A percentile compares a stretch with the other conserved stretches of the same genome.
These are phyloP conservation scores for Heterobasidion irregulare DNA, from an alignment of 1,284 basidiomycete genomes.

Conservation along the genomic window DNA sequence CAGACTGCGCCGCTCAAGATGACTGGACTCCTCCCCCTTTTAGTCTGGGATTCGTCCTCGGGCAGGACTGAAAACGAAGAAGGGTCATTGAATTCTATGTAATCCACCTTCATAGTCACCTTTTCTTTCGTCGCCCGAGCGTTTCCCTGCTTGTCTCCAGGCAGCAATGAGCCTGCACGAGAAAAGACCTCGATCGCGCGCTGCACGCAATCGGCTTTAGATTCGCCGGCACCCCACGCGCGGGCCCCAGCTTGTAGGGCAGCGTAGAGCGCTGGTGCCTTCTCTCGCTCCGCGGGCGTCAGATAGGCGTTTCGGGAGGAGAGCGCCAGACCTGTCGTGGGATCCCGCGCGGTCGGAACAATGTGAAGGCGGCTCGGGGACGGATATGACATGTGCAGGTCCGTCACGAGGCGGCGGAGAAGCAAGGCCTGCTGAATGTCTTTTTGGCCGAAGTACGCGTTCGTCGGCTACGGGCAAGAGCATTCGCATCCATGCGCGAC, in stretches of 20 bases:
- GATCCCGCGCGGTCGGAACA: constrained; percentile 74
- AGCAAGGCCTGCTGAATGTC: constrained; percentile 95
- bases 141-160: constrained; percentile 18
- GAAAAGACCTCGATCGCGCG: constrained; percentile 34
- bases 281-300: constrained; percentile 47
- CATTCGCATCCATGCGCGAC: background rate
- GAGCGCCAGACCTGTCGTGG: constrained; percentile 65
- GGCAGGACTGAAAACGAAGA: constrained; percentile 59
- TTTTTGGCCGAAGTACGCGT: constrained; percentile 96
- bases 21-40: constrained; percentile 35
- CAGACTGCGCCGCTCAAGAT: constrained; percentile 87
- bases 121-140: background rate
- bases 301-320: constrained; percentile 92
- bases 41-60: constrained; percentile 12
- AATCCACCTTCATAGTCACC: constrained; percentile 68
- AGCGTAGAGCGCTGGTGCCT: constrained; percentile 67
- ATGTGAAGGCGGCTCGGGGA: constrained; percentile 66
- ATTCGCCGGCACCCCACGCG: constrained; percentile 43
- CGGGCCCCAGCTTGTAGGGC: constrained; percentile 55
- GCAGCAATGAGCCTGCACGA: constrained; percentile 1
- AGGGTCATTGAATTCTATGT: constrained; percentile 85
- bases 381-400: constrained; percentile 78
- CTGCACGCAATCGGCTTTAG: constrained; percentile 47
- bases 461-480: constrained; percentile 57
- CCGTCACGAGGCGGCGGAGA: constrained; percentile 75